phyloP scores from a whole-genome alignment of 306 rosid genomes.

The Nissolia schottii region DNA sequence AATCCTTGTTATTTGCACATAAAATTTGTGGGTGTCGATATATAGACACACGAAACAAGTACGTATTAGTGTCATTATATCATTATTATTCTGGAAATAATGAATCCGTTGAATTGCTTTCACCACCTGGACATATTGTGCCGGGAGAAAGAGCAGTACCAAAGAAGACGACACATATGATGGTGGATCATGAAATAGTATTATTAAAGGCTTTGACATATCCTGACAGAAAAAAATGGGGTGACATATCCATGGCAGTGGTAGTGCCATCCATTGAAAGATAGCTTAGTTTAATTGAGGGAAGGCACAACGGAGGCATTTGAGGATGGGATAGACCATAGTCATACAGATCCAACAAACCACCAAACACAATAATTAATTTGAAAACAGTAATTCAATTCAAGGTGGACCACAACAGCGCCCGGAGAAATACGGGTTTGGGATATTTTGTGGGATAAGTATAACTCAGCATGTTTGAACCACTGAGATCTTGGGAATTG shows the following conservation, averaged over 20 bases:
- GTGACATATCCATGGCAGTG: neutral
- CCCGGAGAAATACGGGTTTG: constrained; percentile 1
- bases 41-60: too few species aligned
- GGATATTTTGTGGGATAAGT: neutral
- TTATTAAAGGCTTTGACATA: neutral
- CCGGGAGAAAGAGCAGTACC: constrained; percentile 9
- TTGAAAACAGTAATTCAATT: neutral
- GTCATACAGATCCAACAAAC: constrained; percentile 14
- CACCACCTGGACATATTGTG: constrained; percentile 18
- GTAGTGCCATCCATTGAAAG: constrained; percentile 17
- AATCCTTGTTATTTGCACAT: too few species aligned
- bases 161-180: constrained; percentile 3
- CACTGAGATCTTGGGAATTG: neutral
- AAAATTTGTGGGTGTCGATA: too few species aligned
- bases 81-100: too few species aligned
- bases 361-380: constrained; percentile 19
- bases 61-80: too few species aligned
- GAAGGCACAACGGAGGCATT: neutral
- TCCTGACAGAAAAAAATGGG: neutral
- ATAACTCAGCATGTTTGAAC: neutral
- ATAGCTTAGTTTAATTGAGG: neutral
- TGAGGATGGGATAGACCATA: neutral
- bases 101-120: constrained; percentile 11
- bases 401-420: neutral
- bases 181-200: neutral